Conservation (phyloP, 2,329 filamentous ascomycete species). For the Colletotrichum sp. region DNA sequence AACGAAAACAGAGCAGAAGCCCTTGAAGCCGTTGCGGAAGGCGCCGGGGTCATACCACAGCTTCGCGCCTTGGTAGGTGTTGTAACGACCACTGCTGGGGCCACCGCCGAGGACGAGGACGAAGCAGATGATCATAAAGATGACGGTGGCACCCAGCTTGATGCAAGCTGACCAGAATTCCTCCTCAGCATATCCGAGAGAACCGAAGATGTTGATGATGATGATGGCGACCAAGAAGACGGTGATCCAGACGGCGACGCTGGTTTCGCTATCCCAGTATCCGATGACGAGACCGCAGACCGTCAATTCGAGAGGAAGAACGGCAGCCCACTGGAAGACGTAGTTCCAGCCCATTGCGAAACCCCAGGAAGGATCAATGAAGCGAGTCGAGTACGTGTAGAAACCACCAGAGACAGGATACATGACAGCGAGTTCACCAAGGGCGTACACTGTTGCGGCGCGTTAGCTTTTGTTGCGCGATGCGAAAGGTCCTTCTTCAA, state of each 20-base stretch:
- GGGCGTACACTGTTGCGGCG: conserved; percentile 52
- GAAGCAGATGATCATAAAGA: conserved; percentile 67
- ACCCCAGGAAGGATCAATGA: conserved; percentile 66
- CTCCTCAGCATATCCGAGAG: conserved; percentile 57
- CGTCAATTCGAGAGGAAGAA: conserved; percentile 55
- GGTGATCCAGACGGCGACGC: conserved; percentile 55
- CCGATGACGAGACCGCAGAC: conserved; percentile 55
- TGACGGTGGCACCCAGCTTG: conserved; percentile 60
- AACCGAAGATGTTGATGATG: conserved; percentile 60
- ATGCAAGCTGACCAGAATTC: conserved; percentile 61
- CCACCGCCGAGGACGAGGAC: conserved; percentile 64
- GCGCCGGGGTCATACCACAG: conserved; percentile 49
- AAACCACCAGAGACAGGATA: conserved; percentile 68
- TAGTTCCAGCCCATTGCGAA: conserved; percentile 60
- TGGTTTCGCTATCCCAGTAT: conserved; percentile 54
- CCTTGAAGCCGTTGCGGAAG: conserved; percentile 74
- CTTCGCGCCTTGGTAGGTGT: conserved; percentile 45
- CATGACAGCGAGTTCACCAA: conserved; percentile 66
- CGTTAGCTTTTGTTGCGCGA: background rate
- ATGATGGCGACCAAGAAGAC: conserved; percentile 56
- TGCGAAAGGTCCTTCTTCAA: accelerated
- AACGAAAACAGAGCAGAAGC: conserved; percentile 72
- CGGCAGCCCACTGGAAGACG: conserved; percentile 55
- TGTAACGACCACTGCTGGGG: conserved; percentile 45
- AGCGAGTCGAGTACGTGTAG: conserved; percentile 65